Base-by-base conservation (phyloP, 495 filamentous ascomycete species). In the Peziza echinospora region DNA sequence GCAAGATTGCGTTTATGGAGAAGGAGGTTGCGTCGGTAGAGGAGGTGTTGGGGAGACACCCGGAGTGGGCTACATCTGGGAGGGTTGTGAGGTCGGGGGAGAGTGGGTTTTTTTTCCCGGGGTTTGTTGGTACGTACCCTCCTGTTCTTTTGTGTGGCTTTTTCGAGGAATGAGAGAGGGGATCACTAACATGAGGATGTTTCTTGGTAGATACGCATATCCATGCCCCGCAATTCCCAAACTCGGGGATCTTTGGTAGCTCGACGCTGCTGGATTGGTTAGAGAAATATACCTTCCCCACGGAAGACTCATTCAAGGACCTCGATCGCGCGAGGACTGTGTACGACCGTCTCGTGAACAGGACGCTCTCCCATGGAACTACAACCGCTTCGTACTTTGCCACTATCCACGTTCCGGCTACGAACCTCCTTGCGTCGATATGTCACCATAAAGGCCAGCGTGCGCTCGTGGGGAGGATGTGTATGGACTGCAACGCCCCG, bases 171-270 rank as follows among this genome's bases (percentile, higher is more conserved):
- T 26, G 26, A 21, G 28, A 54, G 40, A 60, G 45, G 40, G 30
- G 10, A 28, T 13, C 26, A 4, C 21, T 13, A 34, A 44, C 10
- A 42, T 37, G 17, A 13, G 8, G 7, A 21, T 22, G 21, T 16
- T 8, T 48, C 26, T n/a, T 34, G 8, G 8, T 21, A 84, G 86
- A 96, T 62, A 92, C 87, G 11, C 87, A 96, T 62, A 80, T 92
- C 51, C 87, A 96, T 62, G 87, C 87, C 41, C 72, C 84, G 0
- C 87, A 96, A 66, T 89, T 91, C 57, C 85, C 87, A 47, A 96
- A 96, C 54, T 67, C 73, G 5, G 87, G 87, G 44, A 75, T 96
- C 53, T 94, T 94, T 57, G 87, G 87, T 59, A 80, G 78, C 43
- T 75, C 78, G 2, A 92, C 84, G 16, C 74, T 97, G 39, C 72